Evolutionary conservation across 1,284 basidiomycete genomes (phyloP).

Genomic region (Cyathus pygmaeus): DNA sequence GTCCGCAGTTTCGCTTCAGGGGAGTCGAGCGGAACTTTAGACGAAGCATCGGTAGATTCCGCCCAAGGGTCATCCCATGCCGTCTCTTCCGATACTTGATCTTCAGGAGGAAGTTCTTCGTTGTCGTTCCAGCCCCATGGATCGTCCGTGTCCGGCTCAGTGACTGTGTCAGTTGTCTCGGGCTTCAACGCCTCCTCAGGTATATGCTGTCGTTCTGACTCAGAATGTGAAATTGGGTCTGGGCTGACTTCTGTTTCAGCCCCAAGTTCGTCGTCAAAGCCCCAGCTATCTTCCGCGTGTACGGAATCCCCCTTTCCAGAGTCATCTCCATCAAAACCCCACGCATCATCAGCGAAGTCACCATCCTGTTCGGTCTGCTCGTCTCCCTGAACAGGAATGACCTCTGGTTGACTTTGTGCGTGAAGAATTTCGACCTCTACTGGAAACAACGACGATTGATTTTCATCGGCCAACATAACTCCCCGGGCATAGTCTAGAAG

Average conservation of each 20-base stretch:
- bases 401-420: slow-evolving; percentile 34
- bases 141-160: slow-evolving; percentile 55
- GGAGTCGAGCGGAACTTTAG: slow-evolving; percentile 25
- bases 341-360: slow-evolving; percentile 47
- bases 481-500: slow-evolving; percentile 68
- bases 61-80: slow-evolving; percentile 74
- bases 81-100: slow-evolving; percentile 39
- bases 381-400: slow-evolving; percentile 44
- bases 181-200: slow-evolving; percentile 10
- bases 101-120: slow-evolving; percentile 30
- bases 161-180: slow-evolving; percentile 13
- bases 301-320: slow-evolving; percentile 22
- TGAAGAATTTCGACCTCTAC: slow-evolving; percentile 48
- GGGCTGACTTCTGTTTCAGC: slow-evolving; percentile 17
- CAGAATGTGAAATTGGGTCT: slow-evolving; percentile 16
- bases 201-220: slow-evolving; percentile 18
- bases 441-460: slow-evolving; percentile 45
- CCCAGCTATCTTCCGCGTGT: slow-evolving; percentile 56
- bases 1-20: slow-evolving; percentile 36
- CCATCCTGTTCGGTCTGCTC: slow-evolving; percentile 28
- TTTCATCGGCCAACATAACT: slow-evolving; percentile 54
- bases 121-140: slow-evolving; percentile 77
- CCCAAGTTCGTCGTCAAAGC: slow-evolving; percentile 63
- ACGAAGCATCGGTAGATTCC: slow-evolving; percentile 29
- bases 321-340: slow-evolving; percentile 47